Base-by-base conservation (phyloP, 2,329 filamentous ascomycete species). In the Clonostachys rosea region DNA sequence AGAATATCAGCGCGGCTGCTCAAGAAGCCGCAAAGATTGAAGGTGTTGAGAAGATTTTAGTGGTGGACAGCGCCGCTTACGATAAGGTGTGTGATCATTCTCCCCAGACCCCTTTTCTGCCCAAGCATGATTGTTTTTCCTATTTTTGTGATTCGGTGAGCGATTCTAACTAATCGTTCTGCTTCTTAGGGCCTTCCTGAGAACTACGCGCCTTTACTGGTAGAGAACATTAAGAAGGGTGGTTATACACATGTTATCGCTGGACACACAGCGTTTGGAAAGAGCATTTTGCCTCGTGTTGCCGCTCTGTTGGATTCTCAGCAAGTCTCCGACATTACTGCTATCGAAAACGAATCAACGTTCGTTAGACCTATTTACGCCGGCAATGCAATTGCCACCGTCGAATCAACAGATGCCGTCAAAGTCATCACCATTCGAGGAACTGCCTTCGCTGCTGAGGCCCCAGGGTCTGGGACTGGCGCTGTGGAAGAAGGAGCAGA, bases 331-430 rank as follows among this genome's bases (percentile, higher is more conserved):
- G 94, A 99, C 65, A 88, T 97, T 56, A 96, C 84, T 16, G 77
- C 71, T 2, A 87, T 99, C 62, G 84, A 96, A 68, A 82, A 82
- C 67, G 91, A 96, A 67, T 91, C 92, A 66, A 96, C 90, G 12
- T 99, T 99, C 61, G 87, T 96, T 47, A 87, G 94, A 48, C 92
- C 94, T 30, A 96, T 99, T 62, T 99, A 99, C 67, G 94, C 94
- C 49, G 94, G 94, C 47, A 99, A 99, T 64, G 94, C 92, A 43
- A 96, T 99, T 61, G 83, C 95, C 35, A 99, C 94, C 10, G 91
- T 99, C 49, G 89, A 97, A 69, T 96, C 91, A 4, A 81, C 81
- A 52, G 94, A 99, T 62, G 64, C 77, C 14, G 81, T 90, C 66
- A 99, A 97, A 72, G 65, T 97, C 46, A 80, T 99, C 59, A 99